Evolutionary conservation across 1,284 basidiomycete species (phyloP).

Genomic region (Sutorius eximius): DNA sequence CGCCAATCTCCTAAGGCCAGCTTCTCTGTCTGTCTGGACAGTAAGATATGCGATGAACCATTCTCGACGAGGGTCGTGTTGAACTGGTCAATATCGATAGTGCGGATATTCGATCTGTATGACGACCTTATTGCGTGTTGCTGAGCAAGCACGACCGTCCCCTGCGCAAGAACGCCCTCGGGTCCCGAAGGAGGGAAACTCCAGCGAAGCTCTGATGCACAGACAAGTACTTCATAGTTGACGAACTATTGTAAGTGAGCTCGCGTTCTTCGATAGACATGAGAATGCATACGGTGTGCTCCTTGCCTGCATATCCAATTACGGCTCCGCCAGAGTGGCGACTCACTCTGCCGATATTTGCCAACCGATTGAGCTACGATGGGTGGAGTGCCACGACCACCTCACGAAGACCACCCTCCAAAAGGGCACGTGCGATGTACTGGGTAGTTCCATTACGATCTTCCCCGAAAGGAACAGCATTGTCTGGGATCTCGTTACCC

Average conservation of each 20-base stretch:
- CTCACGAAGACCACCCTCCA: conserved; percentile 33
- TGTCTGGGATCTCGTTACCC: conserved; percentile 31
- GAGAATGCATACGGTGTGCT: conserved; percentile 22
- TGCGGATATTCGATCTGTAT: conserved; percentile 4
- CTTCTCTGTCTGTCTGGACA: conserved; percentile 22
- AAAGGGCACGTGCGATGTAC: conserved; percentile 35
- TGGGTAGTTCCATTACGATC: conserved; percentile 28
- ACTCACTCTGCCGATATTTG: conserved; percentile 33
- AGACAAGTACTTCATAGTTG: conserved; percentile 36
- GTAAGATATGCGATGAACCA: conserved; percentile 16
- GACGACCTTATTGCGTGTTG: conserved; percentile 12
- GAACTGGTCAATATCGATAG: conserved; percentile 19
- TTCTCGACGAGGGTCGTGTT: conserved; percentile 29
- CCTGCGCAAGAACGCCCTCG: conserved; percentile 22
- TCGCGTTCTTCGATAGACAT: not conserved
- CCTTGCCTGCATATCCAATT: conserved; percentile 31
- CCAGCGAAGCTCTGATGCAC: conserved; percentile 35
- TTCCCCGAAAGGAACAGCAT: conserved; percentile 35
- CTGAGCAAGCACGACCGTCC: conserved; percentile 35
- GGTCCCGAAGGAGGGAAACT: conserved; percentile 22
- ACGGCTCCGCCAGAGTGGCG: conserved; percentile 29
- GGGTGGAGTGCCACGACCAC: not conserved
- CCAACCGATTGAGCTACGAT: not conserved
- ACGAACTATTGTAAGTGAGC: conserved; percentile 21
- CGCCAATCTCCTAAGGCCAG: conserved; percentile 25